phyloP scores from a whole-genome alignment of 345 rosid species.

The Gossypium thurberi region DNA sequence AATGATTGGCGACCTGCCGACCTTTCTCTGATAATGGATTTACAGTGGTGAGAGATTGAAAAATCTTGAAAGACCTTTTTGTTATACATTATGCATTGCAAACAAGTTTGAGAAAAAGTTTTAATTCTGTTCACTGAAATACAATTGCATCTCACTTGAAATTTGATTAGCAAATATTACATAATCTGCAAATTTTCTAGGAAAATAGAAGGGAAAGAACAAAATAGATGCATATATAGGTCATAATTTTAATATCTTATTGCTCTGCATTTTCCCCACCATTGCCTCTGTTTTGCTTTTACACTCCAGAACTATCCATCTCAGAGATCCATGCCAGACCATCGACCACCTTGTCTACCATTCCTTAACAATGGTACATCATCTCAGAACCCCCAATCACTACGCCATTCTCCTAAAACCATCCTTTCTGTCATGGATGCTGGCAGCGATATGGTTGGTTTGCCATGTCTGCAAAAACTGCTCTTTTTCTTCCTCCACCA shows the following conservation, averaged over 20 bases:
- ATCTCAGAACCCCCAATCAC: slow-evolving; percentile 22
- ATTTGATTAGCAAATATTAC: background rate
- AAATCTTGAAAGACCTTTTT: background rate
- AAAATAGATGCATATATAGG: background rate
- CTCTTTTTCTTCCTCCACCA: too few relatives aligned
- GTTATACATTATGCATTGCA: background rate
- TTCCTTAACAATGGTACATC: slow-evolving; percentile 30
- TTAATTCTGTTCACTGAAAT: background rate
- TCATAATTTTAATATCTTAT: background rate
- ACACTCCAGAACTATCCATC: slow-evolving; percentile 12
- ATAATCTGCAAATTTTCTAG: background rate
- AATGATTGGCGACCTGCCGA: slow-evolving; percentile 8
- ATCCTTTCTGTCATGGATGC: too few relatives aligned
- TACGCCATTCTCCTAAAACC: too few relatives aligned
- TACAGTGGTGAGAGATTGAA: background rate
- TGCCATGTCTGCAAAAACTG: too few relatives aligned
- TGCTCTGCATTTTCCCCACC: slow-evolving; percentile 14
- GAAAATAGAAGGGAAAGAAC: background rate
- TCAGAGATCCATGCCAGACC: slow-evolving; percentile 10
- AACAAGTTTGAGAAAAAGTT: background rate
- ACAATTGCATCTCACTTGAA: too few relatives aligned
- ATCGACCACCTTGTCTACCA: slow-evolving; percentile 20
- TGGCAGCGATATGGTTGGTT: too few relatives aligned
- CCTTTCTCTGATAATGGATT: background rate
- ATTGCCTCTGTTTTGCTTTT: background rate